These are phyloP conservation scores for Oenanthe javanica DNA, from an alignment of 140 eudicot species.

Conservation along the genomic window DNA sequence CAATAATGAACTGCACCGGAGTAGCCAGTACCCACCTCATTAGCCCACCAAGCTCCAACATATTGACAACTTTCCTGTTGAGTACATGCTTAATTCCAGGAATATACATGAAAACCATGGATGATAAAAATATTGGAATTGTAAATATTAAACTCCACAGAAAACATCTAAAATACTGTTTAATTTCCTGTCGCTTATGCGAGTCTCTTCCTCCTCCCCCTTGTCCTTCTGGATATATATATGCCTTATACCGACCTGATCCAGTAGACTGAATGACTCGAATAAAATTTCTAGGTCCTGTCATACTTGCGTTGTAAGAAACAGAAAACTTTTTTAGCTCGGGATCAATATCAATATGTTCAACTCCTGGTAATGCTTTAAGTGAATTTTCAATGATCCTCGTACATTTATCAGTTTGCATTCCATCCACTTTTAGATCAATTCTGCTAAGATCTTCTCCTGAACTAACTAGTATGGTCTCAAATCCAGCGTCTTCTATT, in stretches of 20 bases:
- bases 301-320: slow-evolving; percentile 65
- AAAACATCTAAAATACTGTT: slow-evolving; percentile 50
- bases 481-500: slow-evolving; percentile 65
- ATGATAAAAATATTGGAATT: slow-evolving; percentile 71
- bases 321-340: slow-evolving; percentile 45
- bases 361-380: slow-evolving; percentile 76
- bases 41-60: slow-evolving; percentile 72
- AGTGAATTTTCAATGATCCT: slow-evolving; percentile 42
- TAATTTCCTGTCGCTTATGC: slow-evolving; percentile 55
- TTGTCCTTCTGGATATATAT: slow-evolving; percentile 56
- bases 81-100: slow-evolving; percentile 60
- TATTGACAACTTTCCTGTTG: slow-evolving; percentile 59
- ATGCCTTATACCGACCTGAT: slow-evolving; percentile 49
- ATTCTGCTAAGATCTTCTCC: slow-evolving; percentile 71
- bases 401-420: slow-evolving; percentile 27
- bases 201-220: slow-evolving; percentile 37
- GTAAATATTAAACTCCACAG: slow-evolving; percentile 89
- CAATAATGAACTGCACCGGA: slow-evolving; percentile 91
- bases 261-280: slow-evolving; percentile 59
- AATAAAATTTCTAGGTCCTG: slow-evolving; percentile 79
- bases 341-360: slow-evolving; percentile 37
- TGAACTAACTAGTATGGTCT: slow-evolving; percentile 57
- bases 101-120: slow-evolving; percentile 94
- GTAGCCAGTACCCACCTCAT: slow-evolving; percentile 77
- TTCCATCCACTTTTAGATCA: slow-evolving; percentile 61